Evolutionary conservation across 164 flowering plant genomes (phyloP).

Genomic region (Hamamelis virginiana): DNA sequence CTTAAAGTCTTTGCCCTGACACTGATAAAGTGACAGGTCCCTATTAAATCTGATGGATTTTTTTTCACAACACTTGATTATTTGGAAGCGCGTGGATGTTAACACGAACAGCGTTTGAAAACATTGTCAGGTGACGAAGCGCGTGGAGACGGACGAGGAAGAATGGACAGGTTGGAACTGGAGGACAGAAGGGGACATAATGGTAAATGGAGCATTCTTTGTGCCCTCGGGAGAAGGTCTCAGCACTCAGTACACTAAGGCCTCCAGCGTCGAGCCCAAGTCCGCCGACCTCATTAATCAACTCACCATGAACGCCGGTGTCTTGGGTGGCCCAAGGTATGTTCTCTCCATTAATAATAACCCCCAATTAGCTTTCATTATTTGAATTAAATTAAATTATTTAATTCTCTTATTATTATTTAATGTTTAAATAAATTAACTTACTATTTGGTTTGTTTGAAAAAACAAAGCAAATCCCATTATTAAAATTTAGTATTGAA

Average conservation of each 20-base stretch:
- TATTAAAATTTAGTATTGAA: too few relatives aligned
- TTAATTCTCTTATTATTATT: too few relatives aligned
- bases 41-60: too few relatives aligned
- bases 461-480: too few relatives aligned
- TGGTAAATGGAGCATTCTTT: conserved; percentile 87
- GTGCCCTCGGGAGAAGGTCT: conserved; percentile 75
- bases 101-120: too few relatives aligned
- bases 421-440: too few relatives aligned
- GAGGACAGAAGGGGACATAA: conserved; percentile 81
- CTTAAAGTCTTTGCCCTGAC: too few relatives aligned
- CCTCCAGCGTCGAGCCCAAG: conserved; percentile 67
- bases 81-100: neutral
- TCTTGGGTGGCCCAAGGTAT: conserved; percentile 60
- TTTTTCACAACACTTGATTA: neutral
- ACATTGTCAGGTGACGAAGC: conserved; percentile 79
- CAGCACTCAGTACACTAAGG: conserved; percentile 45
- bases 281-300: conserved; percentile 58
- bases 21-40: too few relatives aligned
- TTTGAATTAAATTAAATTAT: too few relatives aligned
- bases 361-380: too few relatives aligned
- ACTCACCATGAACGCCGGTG: conserved; percentile 75
- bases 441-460: too few relatives aligned
- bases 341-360: too few relatives aligned
- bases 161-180: conserved; percentile 82
- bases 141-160: conserved; percentile 62